A percentile compares a stretch with the other conserved stretches of the same genome.
These are phyloP conservation scores for Mortierella sp. DNA, from an alignment of 371 early-diverging fungal genomes.

Conservation along the genomic window DNA sequence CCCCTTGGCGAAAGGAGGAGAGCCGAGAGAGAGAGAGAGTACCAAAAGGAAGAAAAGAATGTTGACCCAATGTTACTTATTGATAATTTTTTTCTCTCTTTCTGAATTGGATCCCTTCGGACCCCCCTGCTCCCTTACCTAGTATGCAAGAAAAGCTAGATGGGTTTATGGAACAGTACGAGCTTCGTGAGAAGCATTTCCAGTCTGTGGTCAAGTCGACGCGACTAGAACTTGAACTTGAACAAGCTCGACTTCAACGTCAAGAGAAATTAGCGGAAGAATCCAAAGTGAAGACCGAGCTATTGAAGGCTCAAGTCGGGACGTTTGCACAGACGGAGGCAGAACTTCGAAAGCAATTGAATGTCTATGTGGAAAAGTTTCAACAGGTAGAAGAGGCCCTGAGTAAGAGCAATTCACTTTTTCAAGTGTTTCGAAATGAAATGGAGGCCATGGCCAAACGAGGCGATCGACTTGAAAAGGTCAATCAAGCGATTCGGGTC, in stretches of 20 bases:
- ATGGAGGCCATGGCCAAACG: conserved; percentile 74
- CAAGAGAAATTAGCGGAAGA: conserved; percentile 55
- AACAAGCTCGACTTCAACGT: conserved; percentile 61
- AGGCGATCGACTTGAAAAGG: conserved; percentile 63
- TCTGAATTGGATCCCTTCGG: not conserved
- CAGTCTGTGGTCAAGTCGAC: conserved; percentile 59
- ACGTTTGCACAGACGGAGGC: conserved; percentile 61
- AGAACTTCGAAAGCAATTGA: conserved; percentile 64
- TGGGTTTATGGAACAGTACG: conserved; percentile 66
- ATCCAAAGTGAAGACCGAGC: conserved; percentile 42
- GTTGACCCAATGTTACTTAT: too few species aligned
- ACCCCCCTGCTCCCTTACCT: conserved; percentile 1
- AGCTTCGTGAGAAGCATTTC: conserved; percentile 68
- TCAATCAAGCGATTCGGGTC: conserved; percentile 56
- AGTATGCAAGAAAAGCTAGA: conserved; percentile 63
- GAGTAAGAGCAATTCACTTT: conserved; percentile 69
- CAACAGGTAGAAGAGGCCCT: conserved; percentile 71
- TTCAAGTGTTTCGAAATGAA: conserved; percentile 66
- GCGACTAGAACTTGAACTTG: conserved; percentile 64
- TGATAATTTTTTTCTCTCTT: too few species aligned
- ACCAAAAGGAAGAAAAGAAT: too few species aligned
- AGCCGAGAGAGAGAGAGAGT: too few species aligned
- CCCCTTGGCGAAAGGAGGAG: too few species aligned
- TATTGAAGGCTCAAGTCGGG: conserved; percentile 57
- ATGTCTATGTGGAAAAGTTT: conserved; percentile 71